Evolutionary conservation across 2,329 filamentous ascomycete species (phyloP), one percentile per base, ranked within the genome.

Genomic region (Epichloe elymi): DNA sequence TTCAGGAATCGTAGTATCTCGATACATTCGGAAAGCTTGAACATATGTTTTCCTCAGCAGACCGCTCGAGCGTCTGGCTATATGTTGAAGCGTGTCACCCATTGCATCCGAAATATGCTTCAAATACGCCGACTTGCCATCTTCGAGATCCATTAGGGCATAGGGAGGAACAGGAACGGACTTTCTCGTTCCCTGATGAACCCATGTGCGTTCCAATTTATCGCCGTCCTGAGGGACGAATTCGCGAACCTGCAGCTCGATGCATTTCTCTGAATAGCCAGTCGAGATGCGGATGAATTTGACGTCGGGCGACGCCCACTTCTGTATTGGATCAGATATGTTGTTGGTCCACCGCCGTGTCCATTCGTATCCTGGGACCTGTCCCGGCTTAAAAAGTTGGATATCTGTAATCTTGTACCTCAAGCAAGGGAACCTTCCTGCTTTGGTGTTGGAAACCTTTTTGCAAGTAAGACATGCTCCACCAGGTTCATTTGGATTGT

Each of bases 381-480:
- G 75, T 6, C 75, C 76, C 0, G 76, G 73, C 58, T 81, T 81
- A 61, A 76, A 80, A 8, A 82, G 67, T 47, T 69, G 71, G 46
- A 81, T 69, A 49, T 80, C 78, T 10, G 73, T 76, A 54, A 82
- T 75, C 59, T 80, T 82, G 61, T 76, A 76, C n/a, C 79, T 72
- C 49, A 80, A 65, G 56, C 79, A 82, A 8, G 76, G 77, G 41
- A 80, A 69, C 5, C 75, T 71, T 56, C 72, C 74, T 2, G 76
- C 66, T 54, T 73, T 76, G n/a, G 66, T 69, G 53, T 70, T 72
- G 15, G 67, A 63, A 5, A 77, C 69, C 53, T 73, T 52, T 52
- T 69, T 69, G 62, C 79, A 82, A 3, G 74, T 75, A 19, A 75
- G 51, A 55, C 79, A 82, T 6, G 69, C 63, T 0, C 74, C 76